These are phyloP conservation scores for Prototheca wickerhamii DNA, from an alignment of 163 green algal species.

Conservation along the genomic window DNA sequence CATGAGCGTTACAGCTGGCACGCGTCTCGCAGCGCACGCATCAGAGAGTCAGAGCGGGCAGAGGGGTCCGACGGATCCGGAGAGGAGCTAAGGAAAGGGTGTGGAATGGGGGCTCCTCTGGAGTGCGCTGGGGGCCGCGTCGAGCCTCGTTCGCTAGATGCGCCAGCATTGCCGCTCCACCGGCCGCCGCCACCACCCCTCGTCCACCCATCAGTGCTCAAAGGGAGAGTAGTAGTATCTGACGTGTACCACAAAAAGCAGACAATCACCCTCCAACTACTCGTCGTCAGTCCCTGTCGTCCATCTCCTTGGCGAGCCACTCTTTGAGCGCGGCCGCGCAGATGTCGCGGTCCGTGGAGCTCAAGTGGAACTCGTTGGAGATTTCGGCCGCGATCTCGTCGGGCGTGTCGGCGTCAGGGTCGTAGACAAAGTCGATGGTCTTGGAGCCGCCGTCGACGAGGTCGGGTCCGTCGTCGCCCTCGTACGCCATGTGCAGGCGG, in stretches of 20 bases:
- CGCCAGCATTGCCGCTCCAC: no score
- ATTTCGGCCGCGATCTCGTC: constrained; percentile 82
- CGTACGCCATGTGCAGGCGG: constrained; percentile 66
- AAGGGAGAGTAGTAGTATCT: no score
- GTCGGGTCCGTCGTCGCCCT: constrained; percentile 32
- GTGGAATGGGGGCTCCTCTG: no score
- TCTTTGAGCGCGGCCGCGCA: constrained; percentile 76
- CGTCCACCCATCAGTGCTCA: background rate
- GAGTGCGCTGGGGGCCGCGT: no score
- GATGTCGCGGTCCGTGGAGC: constrained; percentile 79
- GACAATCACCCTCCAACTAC: no score
- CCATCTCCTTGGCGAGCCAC: constrained; percentile 60
- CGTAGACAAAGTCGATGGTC: constrained; percentile 88
- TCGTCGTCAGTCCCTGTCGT: constrained; percentile 9
- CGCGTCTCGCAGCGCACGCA: no score
- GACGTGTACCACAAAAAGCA: no score
- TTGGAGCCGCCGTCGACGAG: constrained; percentile 32
- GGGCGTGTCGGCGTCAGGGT: constrained; percentile 75
- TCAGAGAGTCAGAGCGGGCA: no score
- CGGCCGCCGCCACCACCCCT: background rate
- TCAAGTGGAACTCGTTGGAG: constrained; percentile 72
- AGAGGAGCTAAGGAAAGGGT: no score
- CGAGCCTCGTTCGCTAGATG: no score
- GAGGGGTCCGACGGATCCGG: no score
- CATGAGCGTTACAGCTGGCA: no score